Conservation (phyloP, 192 early-diverging fungal genomes). For the Irineochytrium annulatum region DNA sequence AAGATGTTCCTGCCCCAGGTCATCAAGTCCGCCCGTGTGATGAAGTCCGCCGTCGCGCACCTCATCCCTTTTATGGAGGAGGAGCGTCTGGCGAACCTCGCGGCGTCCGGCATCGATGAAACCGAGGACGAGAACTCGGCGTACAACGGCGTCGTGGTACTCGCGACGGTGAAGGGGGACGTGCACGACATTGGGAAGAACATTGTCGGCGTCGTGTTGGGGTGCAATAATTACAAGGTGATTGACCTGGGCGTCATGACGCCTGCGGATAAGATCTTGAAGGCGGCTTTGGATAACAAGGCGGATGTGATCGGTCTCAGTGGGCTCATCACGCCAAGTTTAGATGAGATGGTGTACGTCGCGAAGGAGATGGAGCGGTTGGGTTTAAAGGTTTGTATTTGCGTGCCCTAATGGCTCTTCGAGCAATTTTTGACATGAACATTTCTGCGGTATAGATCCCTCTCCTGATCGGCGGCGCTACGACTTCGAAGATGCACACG, state of each 20-base stretch:
- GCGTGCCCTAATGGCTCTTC: constrained; percentile 17
- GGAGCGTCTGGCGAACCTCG: constrained; percentile 76
- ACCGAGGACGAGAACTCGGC: constrained; percentile 57
- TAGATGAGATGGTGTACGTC: constrained; percentile 97
- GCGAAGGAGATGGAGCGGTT: constrained; percentile 87
- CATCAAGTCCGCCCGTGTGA: constrained; percentile 92
- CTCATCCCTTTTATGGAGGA: constrained; percentile 91
- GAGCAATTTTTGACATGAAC: constrained; percentile 1
- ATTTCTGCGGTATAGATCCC: constrained; percentile 59
- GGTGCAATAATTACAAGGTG: constrained; percentile 96
- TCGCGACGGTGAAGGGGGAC: constrained; percentile 97
- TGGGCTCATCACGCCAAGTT: constrained; percentile 89
- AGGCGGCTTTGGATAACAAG: constrained; percentile 79
- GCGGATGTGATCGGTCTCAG: constrained; percentile 92
- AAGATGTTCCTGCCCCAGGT: constrained; percentile 99
- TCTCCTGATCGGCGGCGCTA: constrained; percentile 90
- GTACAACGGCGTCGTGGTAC: constrained; percentile 83
- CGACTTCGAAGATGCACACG: constrained; percentile 93
- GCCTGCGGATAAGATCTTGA: constrained; percentile 89
- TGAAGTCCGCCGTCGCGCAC: constrained; percentile 97
- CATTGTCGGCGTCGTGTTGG: constrained; percentile 93
- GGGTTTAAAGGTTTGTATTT: constrained; percentile 56
- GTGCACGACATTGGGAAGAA: constrained; percentile 99
- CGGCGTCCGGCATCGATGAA: constrained; percentile 41
- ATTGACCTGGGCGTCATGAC: constrained; percentile 95